Base-by-base conservation (phyloP, 2,329 filamentous ascomycete genomes). In the Alternaria rosae region DNA sequence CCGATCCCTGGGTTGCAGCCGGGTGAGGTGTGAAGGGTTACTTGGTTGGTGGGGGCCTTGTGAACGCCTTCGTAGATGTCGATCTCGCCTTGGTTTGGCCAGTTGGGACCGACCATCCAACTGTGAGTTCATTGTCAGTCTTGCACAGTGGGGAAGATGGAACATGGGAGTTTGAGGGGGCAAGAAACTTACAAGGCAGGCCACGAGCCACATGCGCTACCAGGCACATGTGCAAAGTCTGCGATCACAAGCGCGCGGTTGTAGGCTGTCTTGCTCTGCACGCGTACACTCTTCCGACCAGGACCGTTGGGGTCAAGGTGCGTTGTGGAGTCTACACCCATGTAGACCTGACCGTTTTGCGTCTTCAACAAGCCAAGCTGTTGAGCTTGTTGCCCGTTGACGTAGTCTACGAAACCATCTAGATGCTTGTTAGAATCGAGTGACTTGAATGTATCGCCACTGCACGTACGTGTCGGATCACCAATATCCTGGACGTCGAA, bases 371-470 rank as follows among this genome's bases (percentile, higher is more conserved):
- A 64, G 7, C 78, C 78, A 13, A 68, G 59, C 13, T 70, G 61
- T 50, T 79, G 74, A 10, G 79, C 79, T 59, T 76, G 66, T 30
- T 69, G 65, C 35, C 67, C 63, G 41, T 70, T 72, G 50, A 80
- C 73, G 44, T 80, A 81, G 60, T 75, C 76, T 15, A 81, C 79
- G 35, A 73, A 81, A 44, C 78, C 79, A 69, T 78, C 74, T 76
- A 25, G 11, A 17, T 9, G 23, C 13, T 23, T 25, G 35, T 44
- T 57, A 21, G 42, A 13, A 10, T 44, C 4, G 12, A 17, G 8
- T 50, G 3, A 17, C 15, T 28, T 30, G 7, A 32, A 35, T 9
- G 5, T 21, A 8, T 8, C 17, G 26, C 13, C 10, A n/a, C 3
- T 6, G 8, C 32, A 56, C 75, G 9, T 65, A 78, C 76, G 76